Evolutionary conservation across 306 rosid genomes (phyloP), one percentile per base, ranked within the genome.

Genomic region (Canavalia gladiata): DNA sequence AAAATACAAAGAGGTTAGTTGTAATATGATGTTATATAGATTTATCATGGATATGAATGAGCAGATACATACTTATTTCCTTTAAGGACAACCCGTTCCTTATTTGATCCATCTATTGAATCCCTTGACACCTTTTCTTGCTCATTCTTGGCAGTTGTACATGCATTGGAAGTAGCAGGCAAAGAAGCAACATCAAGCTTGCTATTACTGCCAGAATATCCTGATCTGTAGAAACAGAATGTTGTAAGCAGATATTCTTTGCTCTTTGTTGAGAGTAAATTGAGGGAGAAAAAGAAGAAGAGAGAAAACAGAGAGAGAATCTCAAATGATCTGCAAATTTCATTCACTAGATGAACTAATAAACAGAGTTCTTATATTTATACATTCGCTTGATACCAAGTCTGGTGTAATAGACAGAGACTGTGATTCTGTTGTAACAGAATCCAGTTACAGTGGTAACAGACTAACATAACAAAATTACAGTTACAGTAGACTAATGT

Each of bases 11-110:
- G 4, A 76, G 10, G 49, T 80, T 72, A 72, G 69, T 42, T 11
- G 18, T 46, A 42, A 74, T 71, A 18, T 39, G 25, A 18, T 34
- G 57, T 52, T 45, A 54, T 72, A 80, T 45, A 71, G 65, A 37
- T 67, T 56, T 45, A 52, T 68, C 77, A 82, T 45, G 70, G 47
- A 84, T 45, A 65, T 49, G 62, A 66, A 78, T 28, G 29, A 77
- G 60, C n/a, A 52, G 45, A 57, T 62, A 68, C 87, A 80, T 87
- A 94, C 98, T 86, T 94, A 78, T 82, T 91, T 81, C 91, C 94
- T 87, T 84, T 91, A 68, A 75, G 82, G 63, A 83, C 74, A 74
- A 67, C 34, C 52, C 88, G 84, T 56, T 92, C 96, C 85, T 84
- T 88, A 77, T 82, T 83, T 85, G 82, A 82, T 85, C 91, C 91